Base-by-base conservation (phyloP, 257 asterid species). In the Sherardia arvensis region DNA sequence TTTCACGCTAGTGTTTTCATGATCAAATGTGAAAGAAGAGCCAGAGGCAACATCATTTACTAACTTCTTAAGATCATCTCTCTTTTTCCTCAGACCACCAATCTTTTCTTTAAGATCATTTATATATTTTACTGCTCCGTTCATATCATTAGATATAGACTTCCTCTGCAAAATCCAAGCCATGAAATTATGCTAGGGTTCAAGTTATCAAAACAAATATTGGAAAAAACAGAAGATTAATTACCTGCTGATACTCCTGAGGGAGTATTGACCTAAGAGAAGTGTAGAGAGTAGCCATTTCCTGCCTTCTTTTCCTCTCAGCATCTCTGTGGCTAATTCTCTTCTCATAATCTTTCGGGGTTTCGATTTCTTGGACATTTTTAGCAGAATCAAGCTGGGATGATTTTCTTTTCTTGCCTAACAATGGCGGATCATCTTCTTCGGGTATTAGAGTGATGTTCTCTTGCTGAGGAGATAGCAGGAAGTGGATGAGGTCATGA, bases 271-370 rank as follows among this genome's bases (percentile, higher is more conserved):
- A 66, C 62, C 81, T 72, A 22, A 87, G 90, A 0, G 86, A 74
- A 14, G 74, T 70, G 28, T 74, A 66, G n/a, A 84, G 85, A 40
- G 23, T 59, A 2, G 90, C 32, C 90, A 84, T 81, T 72, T 84
- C 86, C 79, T 74, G 76, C 71, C 88, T 76, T 56, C 90, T 81
- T 61, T 82, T 82, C 67, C 82, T 73, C 61, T 87, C 95, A 8
- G 69, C 40, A 7, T 77, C 76, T 54, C 83, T 70, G 48, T 86
- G 90, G 30, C 69, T 55, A 12, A 36, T 59, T 66, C 70, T 84
- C 79, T 75, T 71, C 6, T 12, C 47, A 21, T 38, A 28, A 18
- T 27, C 59, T 40, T 25, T 62, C 28, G 30, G 56, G 32, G 49
- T 28, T 8, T 53, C 64, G 18, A 8, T 18, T 9, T 43, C 51